A percentile compares a stretch with the other conserved stretches of the same genome.
Evolutionary conservation across 148 eudicot genomes (phyloP).

Genomic region (Vaccinium myrtillus): DNA sequence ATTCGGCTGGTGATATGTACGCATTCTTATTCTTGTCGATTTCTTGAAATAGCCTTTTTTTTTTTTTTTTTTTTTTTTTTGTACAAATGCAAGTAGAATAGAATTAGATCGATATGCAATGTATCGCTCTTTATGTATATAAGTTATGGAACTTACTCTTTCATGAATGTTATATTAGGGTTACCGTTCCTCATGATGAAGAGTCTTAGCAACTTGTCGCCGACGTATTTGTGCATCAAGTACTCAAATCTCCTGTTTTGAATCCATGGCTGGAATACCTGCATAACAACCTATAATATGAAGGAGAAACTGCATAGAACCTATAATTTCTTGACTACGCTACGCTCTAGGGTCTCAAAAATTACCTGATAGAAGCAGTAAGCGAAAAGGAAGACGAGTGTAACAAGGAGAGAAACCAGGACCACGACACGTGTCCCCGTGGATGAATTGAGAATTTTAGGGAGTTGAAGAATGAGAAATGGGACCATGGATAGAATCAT

Average conservation of each 20-base stretch:
- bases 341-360: background rate
- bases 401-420: conserved; percentile 28
- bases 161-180: conserved; percentile 27
- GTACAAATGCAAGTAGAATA: background rate
- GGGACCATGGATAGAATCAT: conserved; percentile 26
- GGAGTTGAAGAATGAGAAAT: conserved; percentile 24
- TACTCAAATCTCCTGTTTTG: conserved; percentile 36
- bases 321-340: background rate
- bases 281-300: background rate
- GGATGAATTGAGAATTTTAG: conserved; percentile 18
- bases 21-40: conserved; percentile 29
- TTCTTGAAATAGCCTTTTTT: conserved; percentile 22
- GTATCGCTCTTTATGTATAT: background rate
- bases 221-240: conserved; percentile 29
- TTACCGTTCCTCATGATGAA: conserved; percentile 22
- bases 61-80: background rate
- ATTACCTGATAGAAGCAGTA: conserved; percentile 35
- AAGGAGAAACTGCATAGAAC: background rate
- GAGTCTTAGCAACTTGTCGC: conserved; percentile 31
- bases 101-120: background rate
- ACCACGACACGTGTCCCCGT: conserved; percentile 18
- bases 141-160: conserved; percentile 18
- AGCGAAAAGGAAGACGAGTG: conserved; percentile 23
- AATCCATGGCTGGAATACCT: conserved; percentile 44
- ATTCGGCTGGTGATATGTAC: conserved; percentile 24